phyloP scores from a whole-genome alignment of 257 asterid genomes.

The Mentha longifolia region DNA sequence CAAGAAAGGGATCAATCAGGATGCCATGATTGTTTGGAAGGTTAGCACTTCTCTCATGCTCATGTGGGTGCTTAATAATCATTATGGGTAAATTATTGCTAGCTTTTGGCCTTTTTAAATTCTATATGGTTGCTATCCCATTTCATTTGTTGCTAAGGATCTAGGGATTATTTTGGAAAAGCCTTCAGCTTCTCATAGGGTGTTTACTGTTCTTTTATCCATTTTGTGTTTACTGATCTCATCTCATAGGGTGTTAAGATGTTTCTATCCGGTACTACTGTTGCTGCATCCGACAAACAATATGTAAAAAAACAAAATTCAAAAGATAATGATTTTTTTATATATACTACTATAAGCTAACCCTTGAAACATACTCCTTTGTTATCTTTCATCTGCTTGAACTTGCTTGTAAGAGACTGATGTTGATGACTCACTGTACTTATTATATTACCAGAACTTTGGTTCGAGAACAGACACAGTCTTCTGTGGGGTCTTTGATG shows the following conservation, averaged over 20 bases:
- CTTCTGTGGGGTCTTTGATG: slow-evolving; percentile 90
- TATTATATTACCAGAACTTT: slow-evolving; percentile 64
- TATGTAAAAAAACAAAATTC: background rate
- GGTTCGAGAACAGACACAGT: slow-evolving; percentile 84
- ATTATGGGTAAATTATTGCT: background rate
- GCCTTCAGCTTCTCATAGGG: slow-evolving; percentile 1
- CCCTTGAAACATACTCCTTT: background rate
- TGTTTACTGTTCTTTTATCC: background rate
- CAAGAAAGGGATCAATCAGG: slow-evolving; percentile 89
- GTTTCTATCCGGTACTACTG: background rate
- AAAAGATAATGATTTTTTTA: background rate
- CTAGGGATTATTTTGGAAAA: background rate
- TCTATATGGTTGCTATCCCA: background rate
- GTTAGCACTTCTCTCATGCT: slow-evolving; percentile 48
- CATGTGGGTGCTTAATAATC: no score
- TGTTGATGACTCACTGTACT: slow-evolving; percentile 30
- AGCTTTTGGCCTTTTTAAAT: background rate
- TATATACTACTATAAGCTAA: background rate
- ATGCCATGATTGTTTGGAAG: slow-evolving; percentile 98
- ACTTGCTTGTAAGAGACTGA: slow-evolving; percentile 27
- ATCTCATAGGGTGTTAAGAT: background rate
- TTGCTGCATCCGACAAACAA: background rate
- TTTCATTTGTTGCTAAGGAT: background rate
- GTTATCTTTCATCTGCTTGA: slow-evolving; percentile 6
- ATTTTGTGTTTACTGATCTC: background rate